phyloP scores from a whole-genome alignment of 139 green algal species.

The Nannochloris sp. region DNA sequence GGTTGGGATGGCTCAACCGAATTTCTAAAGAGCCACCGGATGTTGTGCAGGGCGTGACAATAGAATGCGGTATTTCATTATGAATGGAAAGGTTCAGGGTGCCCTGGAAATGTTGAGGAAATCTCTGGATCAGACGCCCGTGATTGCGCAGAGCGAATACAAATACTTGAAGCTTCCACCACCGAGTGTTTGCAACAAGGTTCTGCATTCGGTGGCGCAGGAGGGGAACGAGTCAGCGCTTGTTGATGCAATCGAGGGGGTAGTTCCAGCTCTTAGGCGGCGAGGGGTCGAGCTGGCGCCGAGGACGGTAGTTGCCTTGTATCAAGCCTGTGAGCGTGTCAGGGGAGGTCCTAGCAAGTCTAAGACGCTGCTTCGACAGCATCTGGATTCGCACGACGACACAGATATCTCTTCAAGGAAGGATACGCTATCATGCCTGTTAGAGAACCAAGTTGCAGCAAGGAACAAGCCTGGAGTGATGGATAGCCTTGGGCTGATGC shows the following conservation, averaged over 20 bases:
- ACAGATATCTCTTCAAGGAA: no score
- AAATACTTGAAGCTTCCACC: constrained; percentile 8
- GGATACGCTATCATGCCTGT: not conserved
- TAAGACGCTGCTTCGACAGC: no score
- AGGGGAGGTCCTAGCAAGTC: not conserved
- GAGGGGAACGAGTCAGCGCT: not conserved
- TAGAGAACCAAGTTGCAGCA: not conserved
- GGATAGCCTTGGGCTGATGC: not conserved
- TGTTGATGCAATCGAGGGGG: no score
- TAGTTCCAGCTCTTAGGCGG: no score
- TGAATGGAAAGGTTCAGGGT: not conserved
- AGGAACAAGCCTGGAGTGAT: not conserved
- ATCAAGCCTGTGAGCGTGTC: no score
- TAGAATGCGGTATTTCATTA: constrained; percentile 15
- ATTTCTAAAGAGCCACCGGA: no score
- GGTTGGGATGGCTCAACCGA: not conserved
- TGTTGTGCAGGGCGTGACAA: constrained; percentile 4
- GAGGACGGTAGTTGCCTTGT: no score
- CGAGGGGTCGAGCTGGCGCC: no score
- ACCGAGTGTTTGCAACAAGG: constrained; percentile 11
- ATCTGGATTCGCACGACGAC: no score
- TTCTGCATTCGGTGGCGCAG: constrained; percentile 7
- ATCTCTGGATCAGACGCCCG: not conserved
- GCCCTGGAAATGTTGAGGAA: constrained; percentile 12
- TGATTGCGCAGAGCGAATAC: not conserved